These are phyloP conservation scores for Akanthomyces muscarius DNA, from an alignment of 2,329 filamentous ascomycete species.

Conservation along the genomic window DNA sequence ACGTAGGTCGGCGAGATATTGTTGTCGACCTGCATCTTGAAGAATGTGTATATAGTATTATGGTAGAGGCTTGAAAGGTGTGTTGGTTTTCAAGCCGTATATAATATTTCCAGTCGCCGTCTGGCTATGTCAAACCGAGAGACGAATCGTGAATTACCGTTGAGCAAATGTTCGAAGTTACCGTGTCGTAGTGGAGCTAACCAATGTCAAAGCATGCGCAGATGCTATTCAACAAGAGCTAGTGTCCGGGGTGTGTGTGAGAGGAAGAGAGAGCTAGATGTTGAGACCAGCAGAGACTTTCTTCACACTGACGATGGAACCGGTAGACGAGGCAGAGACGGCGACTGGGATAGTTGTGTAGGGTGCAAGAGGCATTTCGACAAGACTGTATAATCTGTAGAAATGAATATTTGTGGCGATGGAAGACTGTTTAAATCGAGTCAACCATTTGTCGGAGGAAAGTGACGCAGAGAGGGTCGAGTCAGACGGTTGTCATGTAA, in stretches of 20 bases:
- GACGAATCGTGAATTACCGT: constrained; percentile 36
- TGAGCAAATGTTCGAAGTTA: constrained; percentile 29
- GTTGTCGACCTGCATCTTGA: constrained; percentile 57
- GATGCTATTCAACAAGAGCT: constrained; percentile 35
- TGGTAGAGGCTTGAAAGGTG: constrained; percentile 26
- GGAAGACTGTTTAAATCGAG: constrained; percentile 29
- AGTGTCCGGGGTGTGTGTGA: constrained; percentile 37
- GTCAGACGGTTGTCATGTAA: constrained; percentile 8
- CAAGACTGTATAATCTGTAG: constrained; percentile 31
- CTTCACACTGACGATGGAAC: constrained; percentile 54
- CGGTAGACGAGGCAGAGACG: constrained; percentile 58
- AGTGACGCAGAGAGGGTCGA: background rate
- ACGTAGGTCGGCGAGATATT: constrained; percentile 50
- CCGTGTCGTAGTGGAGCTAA: constrained; percentile 33
- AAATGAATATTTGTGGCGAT: constrained; percentile 23
- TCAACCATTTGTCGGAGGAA: constrained; percentile 30
- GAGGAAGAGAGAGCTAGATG: constrained; percentile 41
- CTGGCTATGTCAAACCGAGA: constrained; percentile 48
- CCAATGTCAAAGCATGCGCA: constrained; percentile 37
- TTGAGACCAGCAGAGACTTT: constrained; percentile 36
- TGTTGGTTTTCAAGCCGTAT: constrained; percentile 29
- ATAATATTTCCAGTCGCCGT: constrained; percentile 51
- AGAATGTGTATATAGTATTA: constrained; percentile 28
- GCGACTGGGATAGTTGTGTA: constrained; percentile 54
- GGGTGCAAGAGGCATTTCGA: constrained; percentile 57